Conservation (phyloP, 345 rosid species). For the Lumnitzera racemosa region DNA sequence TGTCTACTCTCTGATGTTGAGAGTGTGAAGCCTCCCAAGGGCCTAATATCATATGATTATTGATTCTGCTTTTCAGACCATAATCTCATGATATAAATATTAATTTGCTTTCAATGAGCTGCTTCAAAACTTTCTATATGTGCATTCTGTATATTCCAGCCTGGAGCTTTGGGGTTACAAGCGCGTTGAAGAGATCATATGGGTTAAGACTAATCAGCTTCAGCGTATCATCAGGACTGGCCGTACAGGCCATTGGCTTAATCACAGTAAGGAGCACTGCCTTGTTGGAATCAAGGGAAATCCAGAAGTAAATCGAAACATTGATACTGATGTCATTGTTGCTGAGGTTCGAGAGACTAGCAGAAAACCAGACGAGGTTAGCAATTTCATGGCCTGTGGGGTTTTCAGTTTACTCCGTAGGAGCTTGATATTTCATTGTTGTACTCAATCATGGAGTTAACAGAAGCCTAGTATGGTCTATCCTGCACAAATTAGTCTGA, state of each 20-base stretch:
- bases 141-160: conserved; percentile 23
- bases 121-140: background rate
- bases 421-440: background rate
- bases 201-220: conserved; percentile 96
- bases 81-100: no score
- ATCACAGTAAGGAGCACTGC: conserved; percentile 98
- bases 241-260: conserved; percentile 98
- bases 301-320: conserved; percentile 90
- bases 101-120: background rate
- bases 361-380: conserved; percentile 98
- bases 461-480: background rate
- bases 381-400: conserved; percentile 10
- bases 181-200: conserved; percentile 91
- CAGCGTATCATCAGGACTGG: conserved; percentile 98
- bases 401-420: background rate
- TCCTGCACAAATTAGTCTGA: no score
- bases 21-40: no score
- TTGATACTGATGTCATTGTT: conserved; percentile 94
- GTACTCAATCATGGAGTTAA: background rate
- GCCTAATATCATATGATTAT: background rate
- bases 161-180: conserved; percentile 98
- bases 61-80: background rate
- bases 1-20: no score
- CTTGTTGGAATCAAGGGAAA: conserved; percentile 97
- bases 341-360: conserved; percentile 99